Base-by-base conservation (phyloP, 768 basidiomycete genomes). In the Strobilomyces echinocephalus region DNA sequence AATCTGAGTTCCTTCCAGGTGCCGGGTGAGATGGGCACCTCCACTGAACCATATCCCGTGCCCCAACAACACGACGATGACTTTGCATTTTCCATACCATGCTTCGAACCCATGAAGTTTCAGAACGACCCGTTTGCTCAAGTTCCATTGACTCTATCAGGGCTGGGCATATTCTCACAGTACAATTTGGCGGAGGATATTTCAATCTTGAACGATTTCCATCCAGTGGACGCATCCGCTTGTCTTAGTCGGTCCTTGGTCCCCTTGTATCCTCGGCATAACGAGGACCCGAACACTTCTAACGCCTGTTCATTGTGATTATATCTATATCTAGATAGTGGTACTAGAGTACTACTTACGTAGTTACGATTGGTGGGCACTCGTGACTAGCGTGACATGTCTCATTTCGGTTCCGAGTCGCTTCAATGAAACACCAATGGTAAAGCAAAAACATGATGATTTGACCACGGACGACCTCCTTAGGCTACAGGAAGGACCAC, bases 381-480 rank as follows among this genome's bases (percentile, higher is more conserved):
- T 15, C 16, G 57, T 57, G 55, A 57, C 55, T 26, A 20, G 8
- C 8, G 36, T n/a, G 36, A 40, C 18, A 18, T 10, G 48, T 57
- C 55, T 50, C 43, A 40, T 15, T 30, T 30, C 6, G 30, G 9
- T 30, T 7, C 9, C 9, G 9, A 9, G 30, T 30, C 30, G 30
- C 30, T 30, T 30, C 28, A 28, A n/a, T n/a, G n/a, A 8, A 33
- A 41, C 20, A 11, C 6, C 39, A 12, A 67, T 63, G 65, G 24
- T 45, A n/a, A 58, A 38, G 60, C 57, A 39, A 45, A 60, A 50
- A 44, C 45, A 56, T 20, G 56, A 59, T 40, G 56, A 63, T 0
- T 51, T 76, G 24, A 76, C 74, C 35, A 64, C 73, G 0, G 81
- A 81, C 54, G 79, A 81, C 43, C 66, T 80, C 8, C 68, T 80